Conservation (phyloP, 345 rosid genomes). For the Populus deltoides region DNA sequence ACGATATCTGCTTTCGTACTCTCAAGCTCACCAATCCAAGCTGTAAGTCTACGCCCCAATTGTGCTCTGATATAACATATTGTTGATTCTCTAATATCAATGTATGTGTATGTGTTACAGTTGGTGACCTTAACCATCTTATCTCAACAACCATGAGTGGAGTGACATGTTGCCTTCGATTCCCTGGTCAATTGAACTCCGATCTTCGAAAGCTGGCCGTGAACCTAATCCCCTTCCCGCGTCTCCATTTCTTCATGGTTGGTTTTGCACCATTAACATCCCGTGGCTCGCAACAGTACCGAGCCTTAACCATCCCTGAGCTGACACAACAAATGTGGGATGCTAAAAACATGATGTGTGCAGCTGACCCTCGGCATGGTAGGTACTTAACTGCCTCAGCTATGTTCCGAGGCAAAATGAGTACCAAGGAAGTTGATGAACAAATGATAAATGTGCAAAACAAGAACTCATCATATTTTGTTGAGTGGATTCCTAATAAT, state of each 20-base stretch:
- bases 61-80: no score
- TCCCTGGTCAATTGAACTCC: slow-evolving; percentile 84
- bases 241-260: slow-evolving; percentile 84
- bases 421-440: slow-evolving; percentile 89
- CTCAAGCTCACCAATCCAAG: slow-evolving; percentile 61
- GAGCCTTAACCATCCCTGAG: slow-evolving; percentile 76
- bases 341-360: slow-evolving; percentile 80
- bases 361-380: slow-evolving; percentile 86
- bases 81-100: background rate
- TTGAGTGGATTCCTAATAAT: slow-evolving; percentile 65
- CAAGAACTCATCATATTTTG: slow-evolving; percentile 88
- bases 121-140: slow-evolving; percentile 83
- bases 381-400: slow-evolving; percentile 86
- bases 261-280: slow-evolving; percentile 80
- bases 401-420: slow-evolving; percentile 89
- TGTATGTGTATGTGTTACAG: slow-evolving; percentile 21
- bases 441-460: slow-evolving; percentile 90
- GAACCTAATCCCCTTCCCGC: slow-evolving; percentile 74
- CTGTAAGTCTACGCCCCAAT: slow-evolving; percentile 32
- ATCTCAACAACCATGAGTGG: slow-evolving; percentile 84
- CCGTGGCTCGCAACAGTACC: slow-evolving; percentile 77
- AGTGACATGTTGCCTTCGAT: slow-evolving; percentile 79
- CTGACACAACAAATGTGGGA: slow-evolving; percentile 91
- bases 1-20: slow-evolving; percentile 60
- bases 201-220: slow-evolving; percentile 81